Percentiles rank a stretch among this genome's conserved stretches.
These are phyloP conservation scores for Clarireedia homoeocarpa DNA, from an alignment of 2,329 filamentous ascomycete species.

Conservation along the genomic window DNA sequence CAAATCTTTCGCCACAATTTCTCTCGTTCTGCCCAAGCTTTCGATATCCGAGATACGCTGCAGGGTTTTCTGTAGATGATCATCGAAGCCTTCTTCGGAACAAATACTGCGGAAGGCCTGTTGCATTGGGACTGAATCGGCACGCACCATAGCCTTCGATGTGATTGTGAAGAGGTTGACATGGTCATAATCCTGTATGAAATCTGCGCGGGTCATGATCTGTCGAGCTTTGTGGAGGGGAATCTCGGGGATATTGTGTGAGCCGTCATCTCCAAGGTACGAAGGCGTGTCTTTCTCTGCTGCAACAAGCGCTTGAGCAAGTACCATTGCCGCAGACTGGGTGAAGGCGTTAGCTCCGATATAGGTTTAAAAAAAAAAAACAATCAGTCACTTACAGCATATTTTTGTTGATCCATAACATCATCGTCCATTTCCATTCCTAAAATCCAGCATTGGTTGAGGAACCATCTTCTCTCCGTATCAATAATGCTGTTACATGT, in stretches of 20 bases:
- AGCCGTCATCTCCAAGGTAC: slow-evolving; percentile 11
- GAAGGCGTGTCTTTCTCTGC: slow-evolving; percentile 44
- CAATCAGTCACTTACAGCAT: slow-evolving; percentile 55
- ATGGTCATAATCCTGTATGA: slow-evolving; percentile 86
- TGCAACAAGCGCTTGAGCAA: slow-evolving; percentile 87
- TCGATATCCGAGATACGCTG: slow-evolving; percentile 89
- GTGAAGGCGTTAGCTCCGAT: not conserved
- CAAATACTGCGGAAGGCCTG: slow-evolving; percentile 84
- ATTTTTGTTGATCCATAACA: slow-evolving; percentile 97
- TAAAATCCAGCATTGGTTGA: slow-evolving; percentile 73
- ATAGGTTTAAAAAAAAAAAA: not conserved
- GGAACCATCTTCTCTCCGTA: slow-evolving; percentile 69
- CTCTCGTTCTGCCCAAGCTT: slow-evolving; percentile 84
- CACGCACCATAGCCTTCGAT: slow-evolving; percentile 75
- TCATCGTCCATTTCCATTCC: slow-evolving; percentile 84
- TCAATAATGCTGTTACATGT: slow-evolving; percentile 68
- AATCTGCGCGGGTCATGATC: slow-evolving; percentile 94
- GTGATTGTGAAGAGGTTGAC: slow-evolving; percentile 95
- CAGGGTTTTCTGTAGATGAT: slow-evolving; percentile 74
- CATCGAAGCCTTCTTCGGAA: slow-evolving; percentile 64
- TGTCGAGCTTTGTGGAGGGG: slow-evolving; percentile 77
- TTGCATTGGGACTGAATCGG: slow-evolving; percentile 95
- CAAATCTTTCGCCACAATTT: slow-evolving; percentile 91
- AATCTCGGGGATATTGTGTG: slow-evolving; percentile 57
- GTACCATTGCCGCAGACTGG: slow-evolving; percentile 83